Evolutionary conservation across 2,329 filamentous ascomycete species (phyloP).

Genomic region (Hortaea sp.): DNA sequence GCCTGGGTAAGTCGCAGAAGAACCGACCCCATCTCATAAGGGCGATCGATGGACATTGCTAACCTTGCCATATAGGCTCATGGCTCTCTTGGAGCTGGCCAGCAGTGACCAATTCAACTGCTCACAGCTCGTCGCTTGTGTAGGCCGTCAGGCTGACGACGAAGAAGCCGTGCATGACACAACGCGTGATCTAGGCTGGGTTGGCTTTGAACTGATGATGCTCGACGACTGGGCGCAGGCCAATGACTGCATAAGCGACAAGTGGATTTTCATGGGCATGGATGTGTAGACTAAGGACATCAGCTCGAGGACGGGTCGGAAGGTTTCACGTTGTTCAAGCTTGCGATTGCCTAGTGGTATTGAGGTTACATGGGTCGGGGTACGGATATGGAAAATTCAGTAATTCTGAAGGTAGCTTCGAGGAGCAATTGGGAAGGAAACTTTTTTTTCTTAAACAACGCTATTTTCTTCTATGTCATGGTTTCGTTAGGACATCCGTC

Average conservation of each 20-base stretch:
- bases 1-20: constrained; percentile 58
- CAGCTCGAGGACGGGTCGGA: constrained; percentile 14
- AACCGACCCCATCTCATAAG: not conserved
- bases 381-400: too few species aligned
- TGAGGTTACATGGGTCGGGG: too few species aligned
- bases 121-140: constrained; percentile 66
- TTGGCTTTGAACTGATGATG: constrained; percentile 76
- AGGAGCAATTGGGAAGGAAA: too few species aligned
- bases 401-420: too few species aligned
- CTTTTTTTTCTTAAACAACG: too few species aligned
- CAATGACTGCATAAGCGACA: constrained; percentile 57
- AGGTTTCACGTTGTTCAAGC: too few species aligned
- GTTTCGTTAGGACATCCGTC: too few species aligned
- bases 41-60: constrained; percentile 14
- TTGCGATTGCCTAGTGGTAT: too few species aligned
- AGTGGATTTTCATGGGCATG: constrained; percentile 83
- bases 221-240: constrained; percentile 58
- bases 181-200: constrained; percentile 81
- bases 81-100: constrained; percentile 83
- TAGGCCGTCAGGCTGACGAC: constrained; percentile 60
- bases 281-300: constrained; percentile 47
- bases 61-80: constrained; percentile 49
- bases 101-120: constrained; percentile 62
- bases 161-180: constrained; percentile 52
- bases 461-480: too few species aligned